Percentiles rank a stretch among this genome's conserved stretches.
Conservation (phyloP, 176 grass and related monocot species). For the Echinochloa phyllopogon region DNA sequence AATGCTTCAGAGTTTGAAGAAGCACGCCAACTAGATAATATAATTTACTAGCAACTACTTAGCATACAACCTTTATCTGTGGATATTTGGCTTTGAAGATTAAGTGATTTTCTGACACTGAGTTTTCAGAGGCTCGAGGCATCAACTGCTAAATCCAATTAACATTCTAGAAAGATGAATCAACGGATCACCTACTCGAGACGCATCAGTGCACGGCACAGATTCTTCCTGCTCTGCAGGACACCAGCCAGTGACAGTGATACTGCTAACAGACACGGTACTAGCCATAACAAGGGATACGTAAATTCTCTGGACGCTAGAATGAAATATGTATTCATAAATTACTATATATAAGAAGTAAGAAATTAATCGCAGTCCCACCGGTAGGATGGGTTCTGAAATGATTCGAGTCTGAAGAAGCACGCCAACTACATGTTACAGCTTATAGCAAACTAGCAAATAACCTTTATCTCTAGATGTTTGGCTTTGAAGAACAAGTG, state of each 20-base stretch:
- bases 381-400: too few species aligned
- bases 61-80: neutral
- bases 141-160: neutral
- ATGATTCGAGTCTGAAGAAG: too few species aligned
- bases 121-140: neutral
- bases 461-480: too few species aligned
- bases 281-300: neutral
- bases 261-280: neutral
- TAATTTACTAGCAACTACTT: neutral
- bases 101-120: neutral
- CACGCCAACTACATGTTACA: too few species aligned
- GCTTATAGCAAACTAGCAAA: too few species aligned
- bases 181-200: neutral
- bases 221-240: neutral
- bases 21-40: neutral
- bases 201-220: neutral
- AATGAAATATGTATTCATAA: too few species aligned
- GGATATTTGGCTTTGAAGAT: neutral
- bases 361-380: too few species aligned
- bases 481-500: too few species aligned
- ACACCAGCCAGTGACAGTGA: neutral
- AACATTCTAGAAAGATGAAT: neutral
- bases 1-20: neutral
- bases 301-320: too few species aligned
- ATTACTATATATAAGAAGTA: too few species aligned